These are phyloP conservation scores for Colletotrichum ledebouriae DNA, from an alignment of 2,329 filamentous ascomycete species.

Conservation along the genomic window DNA sequence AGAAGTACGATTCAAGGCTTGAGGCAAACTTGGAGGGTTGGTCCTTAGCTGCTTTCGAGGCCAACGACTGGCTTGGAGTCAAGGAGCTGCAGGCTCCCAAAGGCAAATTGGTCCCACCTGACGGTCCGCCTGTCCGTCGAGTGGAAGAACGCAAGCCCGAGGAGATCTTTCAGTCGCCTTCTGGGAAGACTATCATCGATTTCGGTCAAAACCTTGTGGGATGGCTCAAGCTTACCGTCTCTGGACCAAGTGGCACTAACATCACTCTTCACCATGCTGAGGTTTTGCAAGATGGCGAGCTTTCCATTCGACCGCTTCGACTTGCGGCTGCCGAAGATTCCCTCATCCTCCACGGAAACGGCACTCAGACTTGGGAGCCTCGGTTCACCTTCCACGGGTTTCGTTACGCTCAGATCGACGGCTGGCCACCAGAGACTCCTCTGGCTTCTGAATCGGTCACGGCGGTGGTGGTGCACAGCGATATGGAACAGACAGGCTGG, in stretches of 20 bases:
- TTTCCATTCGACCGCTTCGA: constrained; percentile 58
- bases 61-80: constrained; percentile 48
- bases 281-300: constrained; percentile 64
- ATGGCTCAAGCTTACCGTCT: constrained; percentile 56
- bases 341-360: constrained; percentile 49
- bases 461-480: constrained; percentile 61
- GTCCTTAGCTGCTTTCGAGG: constrained; percentile 46
- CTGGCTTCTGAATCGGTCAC: constrained; percentile 44
- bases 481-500: constrained; percentile 63
- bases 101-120: constrained; percentile 54
- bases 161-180: constrained; percentile 50
- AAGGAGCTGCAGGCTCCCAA: constrained; percentile 49
- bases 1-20: constrained; percentile 60
- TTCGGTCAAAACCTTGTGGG: constrained; percentile 73
- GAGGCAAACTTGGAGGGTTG: constrained; percentile 49
- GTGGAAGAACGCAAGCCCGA: constrained; percentile 49
- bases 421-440: constrained; percentile 53
- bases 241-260: constrained; percentile 53
- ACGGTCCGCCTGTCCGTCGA: constrained; percentile 60
- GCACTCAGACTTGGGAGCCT: constrained; percentile 55
- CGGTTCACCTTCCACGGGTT: constrained; percentile 67
- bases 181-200: constrained; percentile 63
- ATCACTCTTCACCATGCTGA: constrained; percentile 67
- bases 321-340: constrained; percentile 57
- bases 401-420: constrained; percentile 63